Percentiles rank a stretch among this genome's conserved stretches.
Evolutionary conservation across 352 stramenopile species (phyloP).

Genomic region (Pythium sp.): DNA sequence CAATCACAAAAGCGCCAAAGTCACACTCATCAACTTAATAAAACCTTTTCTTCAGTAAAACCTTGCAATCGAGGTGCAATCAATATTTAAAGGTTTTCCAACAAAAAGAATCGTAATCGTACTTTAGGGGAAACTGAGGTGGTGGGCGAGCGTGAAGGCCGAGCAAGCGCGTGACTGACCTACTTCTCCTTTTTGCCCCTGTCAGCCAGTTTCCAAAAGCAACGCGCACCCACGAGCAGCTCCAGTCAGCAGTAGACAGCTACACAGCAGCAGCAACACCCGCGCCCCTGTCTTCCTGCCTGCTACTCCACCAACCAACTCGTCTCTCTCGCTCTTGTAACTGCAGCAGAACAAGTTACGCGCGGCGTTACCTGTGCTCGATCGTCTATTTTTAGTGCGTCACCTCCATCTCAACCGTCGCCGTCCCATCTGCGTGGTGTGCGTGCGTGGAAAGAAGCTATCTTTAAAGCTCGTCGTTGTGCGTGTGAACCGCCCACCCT

Average conservation of each 20-base stretch:
- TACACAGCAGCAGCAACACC: not conserved
- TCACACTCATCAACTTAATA: not conserved
- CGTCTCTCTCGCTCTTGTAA: not conserved
- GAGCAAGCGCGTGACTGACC: not conserved
- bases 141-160: not conserved
- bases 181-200: conserved; percentile 2
- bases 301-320: not conserved
- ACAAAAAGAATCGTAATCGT: not conserved
- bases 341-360: not conserved
- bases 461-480: not conserved
- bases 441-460: not conserved
- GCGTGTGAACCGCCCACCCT: not conserved
- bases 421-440: not conserved
- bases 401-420: not conserved
- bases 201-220: conserved; percentile 1
- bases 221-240: not conserved
- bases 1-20: not conserved
- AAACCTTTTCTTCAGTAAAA: not conserved
- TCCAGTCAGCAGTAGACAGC: not conserved
- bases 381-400: not conserved
- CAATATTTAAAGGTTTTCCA: not conserved
- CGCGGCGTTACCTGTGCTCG: not conserved
- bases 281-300: too few relatives aligned
- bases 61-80: not conserved
- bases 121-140: conserved; percentile 6